phyloP scores from a whole-genome alignment of 768 basidiomycete genomes.

The Suillus hirtellus region DNA sequence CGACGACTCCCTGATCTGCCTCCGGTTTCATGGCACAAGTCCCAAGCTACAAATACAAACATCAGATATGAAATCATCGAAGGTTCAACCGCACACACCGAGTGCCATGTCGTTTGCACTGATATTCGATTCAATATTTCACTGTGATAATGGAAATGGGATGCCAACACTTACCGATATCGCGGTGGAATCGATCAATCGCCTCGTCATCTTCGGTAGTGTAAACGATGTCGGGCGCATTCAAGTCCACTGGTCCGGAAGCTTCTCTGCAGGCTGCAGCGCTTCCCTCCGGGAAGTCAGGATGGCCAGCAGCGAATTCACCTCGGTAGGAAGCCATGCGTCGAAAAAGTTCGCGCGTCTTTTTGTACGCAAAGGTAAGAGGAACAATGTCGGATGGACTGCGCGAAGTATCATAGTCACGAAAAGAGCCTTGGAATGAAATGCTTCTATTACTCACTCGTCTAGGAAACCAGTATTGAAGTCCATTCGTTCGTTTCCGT shows the following conservation, averaged over 20 bases:
- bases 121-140: not conserved
- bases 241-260: constrained; percentile 23
- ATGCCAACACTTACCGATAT: constrained; percentile 16
- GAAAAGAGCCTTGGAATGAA: too few relatives aligned
- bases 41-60: constrained; percentile 43
- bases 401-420: not conserved
- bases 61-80: not conserved
- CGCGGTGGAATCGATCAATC: constrained; percentile 29
- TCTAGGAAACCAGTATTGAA: too few relatives aligned
- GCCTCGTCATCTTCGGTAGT: constrained; percentile 36
- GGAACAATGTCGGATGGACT: constrained; percentile 29
- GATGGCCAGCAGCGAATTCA: constrained; percentile 28
- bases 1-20: constrained; percentile 59
- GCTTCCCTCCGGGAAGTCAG: constrained; percentile 29
- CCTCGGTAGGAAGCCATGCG: constrained; percentile 46
- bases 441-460: too few relatives aligned
- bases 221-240: constrained; percentile 33
- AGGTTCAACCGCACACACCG: constrained; percentile 20
- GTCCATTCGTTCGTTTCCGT: too few relatives aligned
- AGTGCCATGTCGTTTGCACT: constrained; percentile 36
- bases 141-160: not conserved
- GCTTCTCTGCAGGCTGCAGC: constrained; percentile 26
- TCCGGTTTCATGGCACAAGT: constrained; percentile 70
- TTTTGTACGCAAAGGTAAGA: constrained; percentile 30
- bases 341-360: constrained; percentile 28